These are phyloP conservation scores for Thalassiosira exigua DNA, from an alignment of 352 stramenopile species.

Conservation along the genomic window DNA sequence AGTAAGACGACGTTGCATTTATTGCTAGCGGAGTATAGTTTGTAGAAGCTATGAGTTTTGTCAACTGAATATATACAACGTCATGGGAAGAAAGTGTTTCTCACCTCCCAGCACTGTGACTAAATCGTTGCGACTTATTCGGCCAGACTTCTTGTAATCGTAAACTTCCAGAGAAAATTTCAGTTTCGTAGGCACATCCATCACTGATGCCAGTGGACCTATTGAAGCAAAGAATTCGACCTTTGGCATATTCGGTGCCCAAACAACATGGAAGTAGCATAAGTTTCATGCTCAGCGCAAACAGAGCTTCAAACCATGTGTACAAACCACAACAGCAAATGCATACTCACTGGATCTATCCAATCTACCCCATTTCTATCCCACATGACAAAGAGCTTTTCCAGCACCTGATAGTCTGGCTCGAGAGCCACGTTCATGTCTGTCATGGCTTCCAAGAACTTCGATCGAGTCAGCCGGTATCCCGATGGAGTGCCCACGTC, in stretches of 20 bases:
- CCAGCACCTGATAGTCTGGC: constrained; percentile 43
- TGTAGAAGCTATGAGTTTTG: not conserved
- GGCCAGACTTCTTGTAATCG: constrained; percentile 41
- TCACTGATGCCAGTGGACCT: constrained; percentile 39
- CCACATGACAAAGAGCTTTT: constrained; percentile 51
- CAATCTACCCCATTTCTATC: constrained; percentile 38
- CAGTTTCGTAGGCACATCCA: constrained; percentile 49
- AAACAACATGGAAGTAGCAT: no score
- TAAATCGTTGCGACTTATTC: constrained; percentile 22
- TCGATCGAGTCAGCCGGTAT: constrained; percentile 25
- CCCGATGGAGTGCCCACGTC: constrained; percentile 13
- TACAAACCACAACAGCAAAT: no score
- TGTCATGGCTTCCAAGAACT: constrained; percentile 27
- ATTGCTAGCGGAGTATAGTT: constrained; percentile 25
- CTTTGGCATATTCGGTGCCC: constrained; percentile 1
- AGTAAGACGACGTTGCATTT: constrained; percentile 48
- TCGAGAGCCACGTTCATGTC: constrained; percentile 25
- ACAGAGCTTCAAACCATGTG: no score
- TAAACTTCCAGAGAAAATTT: constrained; percentile 44
- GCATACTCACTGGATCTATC: constrained; percentile 46
- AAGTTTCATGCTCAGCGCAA: no score
- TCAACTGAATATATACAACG: not conserved
- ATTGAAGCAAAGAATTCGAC: constrained; percentile 45
- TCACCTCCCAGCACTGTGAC: constrained; percentile 32
- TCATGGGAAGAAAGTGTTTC: not conserved